These are phyloP conservation scores for Gremmenia infestans DNA, from an alignment of 2,329 filamentous ascomycete genomes.

Conservation along the genomic window DNA sequence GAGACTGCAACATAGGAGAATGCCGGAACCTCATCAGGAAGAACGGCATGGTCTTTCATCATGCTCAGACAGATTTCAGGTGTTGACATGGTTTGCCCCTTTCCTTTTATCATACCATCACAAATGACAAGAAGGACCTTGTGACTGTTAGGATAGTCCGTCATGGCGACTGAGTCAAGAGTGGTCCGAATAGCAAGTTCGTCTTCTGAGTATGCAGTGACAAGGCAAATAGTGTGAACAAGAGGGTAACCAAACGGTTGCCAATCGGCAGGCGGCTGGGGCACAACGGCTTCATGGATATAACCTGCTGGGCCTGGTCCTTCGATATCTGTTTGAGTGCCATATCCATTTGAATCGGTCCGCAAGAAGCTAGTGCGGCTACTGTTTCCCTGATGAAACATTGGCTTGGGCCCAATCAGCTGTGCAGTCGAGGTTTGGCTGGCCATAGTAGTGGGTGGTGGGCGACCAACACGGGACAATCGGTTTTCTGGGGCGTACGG, in stretches of 20 bases:
- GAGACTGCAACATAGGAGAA: constrained; percentile 97
- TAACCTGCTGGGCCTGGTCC: constrained; percentile 84
- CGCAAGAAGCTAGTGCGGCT: constrained; percentile 62
- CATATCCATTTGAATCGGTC: constrained; percentile 47
- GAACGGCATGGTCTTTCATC: constrained; percentile 86
- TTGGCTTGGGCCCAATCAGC: constrained; percentile 62
- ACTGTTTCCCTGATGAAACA: constrained; percentile 65
- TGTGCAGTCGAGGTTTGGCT: constrained; percentile 73
- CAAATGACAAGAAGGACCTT: constrained; percentile 95
- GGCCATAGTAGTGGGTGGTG: constrained; percentile 83
- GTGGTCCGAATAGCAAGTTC: constrained; percentile 89
- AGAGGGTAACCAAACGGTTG: constrained; percentile 95
- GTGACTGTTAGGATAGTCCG: constrained; percentile 98
- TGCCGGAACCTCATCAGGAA: constrained; percentile 75
- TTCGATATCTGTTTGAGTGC: constrained; percentile 54
- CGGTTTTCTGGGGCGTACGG: constrained; percentile 77
- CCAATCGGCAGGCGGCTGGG: constrained; percentile 94
- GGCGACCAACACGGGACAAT: constrained; percentile 40
- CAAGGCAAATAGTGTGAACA: constrained; percentile 87
- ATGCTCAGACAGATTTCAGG: constrained; percentile 87
- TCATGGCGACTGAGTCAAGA: constrained; percentile 91
- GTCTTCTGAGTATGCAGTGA: constrained; percentile 96
- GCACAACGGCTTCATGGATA: constrained; percentile 91
- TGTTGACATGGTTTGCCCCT: constrained; percentile 80
- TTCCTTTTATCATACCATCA: constrained; percentile 95